phyloP scores from a whole-genome alignment of 2,329 filamentous ascomycete genomes.

The Plenodomus tracheiphilus region DNA sequence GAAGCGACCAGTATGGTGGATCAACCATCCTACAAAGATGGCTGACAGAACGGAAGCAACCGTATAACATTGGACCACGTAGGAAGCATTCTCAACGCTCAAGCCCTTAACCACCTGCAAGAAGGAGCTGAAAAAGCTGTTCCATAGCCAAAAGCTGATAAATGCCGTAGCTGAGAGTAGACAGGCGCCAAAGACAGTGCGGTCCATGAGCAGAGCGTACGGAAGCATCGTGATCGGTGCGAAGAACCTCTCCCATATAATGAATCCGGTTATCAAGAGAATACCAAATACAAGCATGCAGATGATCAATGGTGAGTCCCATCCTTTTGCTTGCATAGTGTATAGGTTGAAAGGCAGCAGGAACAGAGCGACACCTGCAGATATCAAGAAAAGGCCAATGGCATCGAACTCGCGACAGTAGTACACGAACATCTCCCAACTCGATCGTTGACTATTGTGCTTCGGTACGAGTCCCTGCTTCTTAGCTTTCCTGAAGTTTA shows the following conservation, averaged over 20 bases:
- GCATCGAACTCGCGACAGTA: conserved; percentile 67
- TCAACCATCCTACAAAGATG: conserved; percentile 15
- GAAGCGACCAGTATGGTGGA: conserved; percentile 20
- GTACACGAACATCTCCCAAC: conserved; percentile 51
- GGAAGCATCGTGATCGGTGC: conserved; percentile 43
- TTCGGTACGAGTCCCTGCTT: conserved; percentile 54
- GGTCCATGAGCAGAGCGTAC: conserved; percentile 30
- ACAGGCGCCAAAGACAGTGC: conserved; percentile 55
- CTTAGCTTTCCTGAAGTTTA: conserved; percentile 63
- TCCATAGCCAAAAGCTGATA: conserved; percentile 37
- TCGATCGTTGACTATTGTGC: conserved; percentile 50
- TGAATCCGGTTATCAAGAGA: conserved; percentile 36
- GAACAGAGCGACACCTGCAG: conserved; percentile 63
- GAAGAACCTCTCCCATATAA: conserved; percentile 41
- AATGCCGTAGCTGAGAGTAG: conserved; percentile 47
- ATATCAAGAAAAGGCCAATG: conserved; percentile 62
- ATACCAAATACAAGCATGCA: conserved; percentile 41
- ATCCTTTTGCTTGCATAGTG: conserved; percentile 20
- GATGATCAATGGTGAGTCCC: conserved; percentile 38
- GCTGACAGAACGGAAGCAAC: conserved; percentile 22
- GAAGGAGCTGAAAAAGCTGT: conserved; percentile 43
- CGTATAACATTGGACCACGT: conserved; percentile 40
- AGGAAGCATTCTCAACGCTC: conserved; percentile 31
- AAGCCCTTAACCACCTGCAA: conserved; percentile 41
- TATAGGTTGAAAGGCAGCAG: conserved; percentile 66